Conservation (phyloP, 2,329 filamentous ascomycete species). For the Fusarium phyllophilum region DNA sequence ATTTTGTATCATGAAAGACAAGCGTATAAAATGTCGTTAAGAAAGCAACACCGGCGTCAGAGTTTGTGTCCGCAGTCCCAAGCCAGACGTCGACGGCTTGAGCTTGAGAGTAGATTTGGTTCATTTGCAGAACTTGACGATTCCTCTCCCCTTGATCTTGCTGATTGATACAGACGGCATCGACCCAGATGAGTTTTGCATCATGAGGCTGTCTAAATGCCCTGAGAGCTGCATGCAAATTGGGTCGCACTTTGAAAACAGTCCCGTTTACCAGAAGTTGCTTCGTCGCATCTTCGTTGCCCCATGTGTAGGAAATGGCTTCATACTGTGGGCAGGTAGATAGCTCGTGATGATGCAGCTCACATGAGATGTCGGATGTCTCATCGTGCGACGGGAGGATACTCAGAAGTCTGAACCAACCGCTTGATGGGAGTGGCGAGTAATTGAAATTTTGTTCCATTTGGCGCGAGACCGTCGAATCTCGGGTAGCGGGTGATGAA, state of each 20-base stretch:
- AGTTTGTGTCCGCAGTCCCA: not conserved
- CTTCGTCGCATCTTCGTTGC: not conserved
- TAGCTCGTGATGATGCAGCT: not conserved
- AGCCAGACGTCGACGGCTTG: constrained; percentile 1
- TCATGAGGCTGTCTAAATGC: not conserved
- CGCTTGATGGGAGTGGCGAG: not conserved
- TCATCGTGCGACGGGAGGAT: not conserved
- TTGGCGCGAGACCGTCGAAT: not conserved
- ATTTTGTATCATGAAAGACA: not conserved
- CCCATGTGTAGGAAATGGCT: constrained; percentile 17
- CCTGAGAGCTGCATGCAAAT: not conserved
- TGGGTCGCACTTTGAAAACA: not conserved
- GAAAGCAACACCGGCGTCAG: not conserved
- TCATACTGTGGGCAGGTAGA: not conserved
- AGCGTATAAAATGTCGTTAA: not conserved
- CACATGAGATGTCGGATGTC: not conserved
- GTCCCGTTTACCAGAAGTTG: not conserved
- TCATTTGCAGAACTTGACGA: constrained; percentile 5
- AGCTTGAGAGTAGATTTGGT: constrained; percentile 5
- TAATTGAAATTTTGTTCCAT: not conserved
- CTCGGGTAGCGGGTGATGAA: not conserved
- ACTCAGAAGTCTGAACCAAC: not conserved
- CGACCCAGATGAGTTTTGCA: not conserved
- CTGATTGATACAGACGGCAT: constrained; percentile 7
- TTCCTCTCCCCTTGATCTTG: not conserved